These are phyloP conservation scores for Cryptococcus floricola DNA, from an alignment of 1,284 basidiomycete genomes.

Conservation along the genomic window DNA sequence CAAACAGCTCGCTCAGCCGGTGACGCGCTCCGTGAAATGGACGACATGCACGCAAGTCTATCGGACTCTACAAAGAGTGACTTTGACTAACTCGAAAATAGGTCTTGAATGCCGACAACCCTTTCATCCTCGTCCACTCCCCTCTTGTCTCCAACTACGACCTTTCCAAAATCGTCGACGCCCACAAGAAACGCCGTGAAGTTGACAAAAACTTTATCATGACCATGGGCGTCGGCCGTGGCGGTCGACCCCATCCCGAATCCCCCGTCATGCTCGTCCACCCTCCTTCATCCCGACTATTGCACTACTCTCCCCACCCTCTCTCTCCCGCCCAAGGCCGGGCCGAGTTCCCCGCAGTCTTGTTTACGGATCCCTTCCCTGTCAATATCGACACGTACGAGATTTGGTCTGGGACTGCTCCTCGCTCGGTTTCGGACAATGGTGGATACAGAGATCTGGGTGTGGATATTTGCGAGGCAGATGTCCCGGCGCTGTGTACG, in stretches of 20 bases:
- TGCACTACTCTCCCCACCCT: conserved; percentile 46
- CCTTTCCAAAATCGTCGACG: conserved; percentile 80
- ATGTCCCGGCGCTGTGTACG: conserved; percentile 87
- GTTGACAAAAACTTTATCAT: conserved; percentile 90
- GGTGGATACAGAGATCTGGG: conserved; percentile 48
- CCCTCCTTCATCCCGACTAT: conserved; percentile 42
- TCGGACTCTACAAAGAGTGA: neutral
- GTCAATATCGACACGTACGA: conserved; percentile 61
- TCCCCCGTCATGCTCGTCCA: conserved; percentile 49
- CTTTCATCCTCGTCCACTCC: conserved; percentile 85
- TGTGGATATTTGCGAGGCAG: conserved; percentile 53
- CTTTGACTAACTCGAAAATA: conserved; percentile 46
- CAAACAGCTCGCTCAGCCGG: conserved; percentile 87
- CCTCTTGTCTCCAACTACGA: conserved; percentile 92
- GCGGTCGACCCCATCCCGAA: conserved; percentile 48
- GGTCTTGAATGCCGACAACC: conserved; percentile 75
- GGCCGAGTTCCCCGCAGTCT: conserved; percentile 41
- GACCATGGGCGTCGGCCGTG: conserved; percentile 74
- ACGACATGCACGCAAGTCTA: conserved; percentile 60
- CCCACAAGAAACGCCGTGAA: conserved; percentile 82
- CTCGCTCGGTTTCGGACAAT: conserved; percentile 18
- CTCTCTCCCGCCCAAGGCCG: conserved; percentile 37
- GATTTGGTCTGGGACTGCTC: conserved; percentile 66
- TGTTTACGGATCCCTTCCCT: conserved; percentile 55
- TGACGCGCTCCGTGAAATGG: conserved; percentile 94